Evolutionary conservation across 441 rosid genomes (phyloP), one percentile per base, ranked within the genome.

Genomic region (Erodium texanum): DNA sequence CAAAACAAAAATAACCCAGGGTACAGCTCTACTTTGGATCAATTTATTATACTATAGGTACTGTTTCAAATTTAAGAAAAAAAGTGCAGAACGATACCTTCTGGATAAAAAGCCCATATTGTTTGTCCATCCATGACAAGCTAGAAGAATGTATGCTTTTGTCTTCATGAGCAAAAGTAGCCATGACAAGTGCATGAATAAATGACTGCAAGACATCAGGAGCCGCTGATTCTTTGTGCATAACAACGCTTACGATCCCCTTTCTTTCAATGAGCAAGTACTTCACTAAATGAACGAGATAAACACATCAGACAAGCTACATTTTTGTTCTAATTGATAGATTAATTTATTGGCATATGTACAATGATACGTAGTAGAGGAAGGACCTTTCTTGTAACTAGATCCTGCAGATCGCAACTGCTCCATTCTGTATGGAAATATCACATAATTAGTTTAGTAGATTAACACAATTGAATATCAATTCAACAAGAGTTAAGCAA

Each of bases 61-160:
- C 18, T 2, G 18, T 45, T 19, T 9, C 24, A 56, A 20, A 56
- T 18, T 56, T 18, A 34, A 34, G 9, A 19, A 19, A 56, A 56
- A 18, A 20, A 56, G 7, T 7, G 62, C 22, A 20, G 18, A 18
- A 3, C 22, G 7, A 4, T 84, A 93, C 98, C 96, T 93, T 84
- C 58, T 71, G 78, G 65, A 93, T 73, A 73, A 89, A 87, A 32
- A 11, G 75, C 11, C 77, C 78, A 29, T 89, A 93, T 5, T 86
- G 80, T 72, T 82, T 79, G 72, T 93, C 86, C 83, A 93, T 89
- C 98, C 98, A 93, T 52, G 87, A 77, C 62, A 81, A 83, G 72
- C 92, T 85, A 72, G 87, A 85, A 19, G 73, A 69, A 75, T 70
- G 75, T 0, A 70, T 69, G 23, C 85, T 45, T 68, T 58, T 61